Base-by-base conservation (phyloP, 1,284 basidiomycete species). In the Ceratobasidium sp. region DNA sequence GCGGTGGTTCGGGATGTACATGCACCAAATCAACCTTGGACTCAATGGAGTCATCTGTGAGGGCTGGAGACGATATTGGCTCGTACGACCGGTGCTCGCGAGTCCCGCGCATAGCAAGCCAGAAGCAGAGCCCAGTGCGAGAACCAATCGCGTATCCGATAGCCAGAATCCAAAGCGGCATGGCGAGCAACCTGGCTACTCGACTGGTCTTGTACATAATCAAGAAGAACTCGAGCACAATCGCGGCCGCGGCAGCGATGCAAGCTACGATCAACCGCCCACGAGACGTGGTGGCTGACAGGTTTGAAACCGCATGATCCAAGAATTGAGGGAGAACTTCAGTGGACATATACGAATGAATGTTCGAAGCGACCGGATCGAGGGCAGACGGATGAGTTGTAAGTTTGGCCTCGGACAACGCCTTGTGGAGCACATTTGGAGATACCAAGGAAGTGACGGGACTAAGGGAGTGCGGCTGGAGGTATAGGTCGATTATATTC, bases 341-440 rank as follows among this genome's bases (percentile, higher is more conserved):
- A n/a, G 39, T 58, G 39, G 48, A 58, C 58, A 74, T 57, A 41
- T 74, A 43, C 16, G 61, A 45, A 46, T 45, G 52, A n/a, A 74
- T 48, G 28, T 34, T 48, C 30, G 61, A 72, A 23, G 74, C 74
- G 64, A 74, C 48, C 45, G 71, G 74, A 34, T 67, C 71, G 32
- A 74, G 64, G 2, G 74, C 67, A 8, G 71, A 72, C 10, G 74
- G 74, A 34, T 74, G 74, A n/a, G 74, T 74, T 12, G 74, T 74
- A 45, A 74, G 52, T 59, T 74, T 70, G 26, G 74, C 72, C 34
- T 71, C 45, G 32, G 71, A 74, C 28, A 74, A 52, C 16, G 74
- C 74, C 48, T 64, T 53, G 34, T 34, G 41, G 26, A 74, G 59
- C 18, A 45, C 45, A 30, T 72, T 60, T 1, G 71, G 34, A 34